Percentiles rank a stretch among this genome's conserved stretches.
phyloP scores from a whole-genome alignment of 2,329 filamentous ascomycete genomes.

The Alternaria novae-zelandiae region DNA sequence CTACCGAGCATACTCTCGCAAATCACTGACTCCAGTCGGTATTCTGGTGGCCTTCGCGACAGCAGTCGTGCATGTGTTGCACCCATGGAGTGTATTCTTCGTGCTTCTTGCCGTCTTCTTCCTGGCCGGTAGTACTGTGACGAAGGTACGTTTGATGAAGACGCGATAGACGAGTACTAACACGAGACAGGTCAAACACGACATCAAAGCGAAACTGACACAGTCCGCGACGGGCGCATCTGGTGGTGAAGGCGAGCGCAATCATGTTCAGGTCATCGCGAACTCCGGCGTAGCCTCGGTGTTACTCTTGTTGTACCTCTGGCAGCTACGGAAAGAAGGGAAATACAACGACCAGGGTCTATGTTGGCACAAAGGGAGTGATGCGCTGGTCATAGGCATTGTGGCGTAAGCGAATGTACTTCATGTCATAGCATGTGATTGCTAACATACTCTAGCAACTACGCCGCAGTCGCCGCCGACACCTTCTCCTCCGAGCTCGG shows the following conservation, averaged over 20 bases:
- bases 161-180: not conserved
- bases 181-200: slow-evolving; percentile 74
- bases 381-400: slow-evolving; percentile 56
- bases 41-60: slow-evolving; percentile 75
- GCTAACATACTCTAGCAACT: slow-evolving; percentile 68
- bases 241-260: slow-evolving; percentile 82
- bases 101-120: slow-evolving; percentile 84
- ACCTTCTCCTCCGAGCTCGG: slow-evolving; percentile 96
- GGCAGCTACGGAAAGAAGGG: slow-evolving; percentile 50
- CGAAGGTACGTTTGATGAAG: slow-evolving; percentile 64
- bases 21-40: slow-evolving; percentile 77
- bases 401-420: slow-evolving; percentile 47
- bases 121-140: slow-evolving; percentile 80
- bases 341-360: slow-evolving; percentile 30
- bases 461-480: slow-evolving; percentile 89
- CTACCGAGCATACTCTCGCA: slow-evolving; percentile 49
- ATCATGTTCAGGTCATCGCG: slow-evolving; percentile 86
- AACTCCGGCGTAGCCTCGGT: slow-evolving; percentile 83
- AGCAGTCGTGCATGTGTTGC: slow-evolving; percentile 81
- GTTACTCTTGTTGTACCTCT: slow-evolving; percentile 60
- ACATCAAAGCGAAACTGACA: slow-evolving; percentile 82
- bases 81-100: slow-evolving; percentile 95
- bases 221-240: slow-evolving; percentile 73
- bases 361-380: slow-evolving; percentile 51
- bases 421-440: not conserved